Evolutionary conservation across 2,329 filamentous ascomycete species (phyloP).

Genomic region (Calonectria pseudoreteaudii): DNA sequence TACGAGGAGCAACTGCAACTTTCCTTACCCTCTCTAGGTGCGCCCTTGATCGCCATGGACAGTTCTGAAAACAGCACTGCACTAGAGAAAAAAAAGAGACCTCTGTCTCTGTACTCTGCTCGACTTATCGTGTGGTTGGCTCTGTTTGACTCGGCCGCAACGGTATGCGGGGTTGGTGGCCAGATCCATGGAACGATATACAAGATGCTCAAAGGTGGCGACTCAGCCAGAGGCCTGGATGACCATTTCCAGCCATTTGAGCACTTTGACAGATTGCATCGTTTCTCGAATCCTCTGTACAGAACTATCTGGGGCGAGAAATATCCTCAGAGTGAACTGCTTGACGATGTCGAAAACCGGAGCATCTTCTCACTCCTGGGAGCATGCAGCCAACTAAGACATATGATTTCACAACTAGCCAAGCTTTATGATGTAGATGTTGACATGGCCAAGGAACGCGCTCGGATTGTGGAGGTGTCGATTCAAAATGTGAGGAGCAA

Average conservation of each 20-base stretch:
- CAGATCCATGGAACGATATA: slow-evolving; percentile 44
- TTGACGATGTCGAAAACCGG: slow-evolving; percentile 51
- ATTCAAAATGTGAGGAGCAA: slow-evolving; percentile 36
- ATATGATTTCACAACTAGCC: slow-evolving; percentile 46
- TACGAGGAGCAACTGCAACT: slow-evolving; percentile 30
- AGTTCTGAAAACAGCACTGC: not conserved
- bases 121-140: slow-evolving; percentile 50
- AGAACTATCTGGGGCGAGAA: slow-evolving; percentile 47
- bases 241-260: slow-evolving; percentile 27
- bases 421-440: slow-evolving; percentile 28
- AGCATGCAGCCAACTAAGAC: slow-evolving; percentile 46
- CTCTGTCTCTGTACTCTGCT: slow-evolving; percentile 47
- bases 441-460: slow-evolving; percentile 33
- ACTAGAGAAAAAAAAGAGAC: not conserved
- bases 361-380: slow-evolving; percentile 47
- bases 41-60: not conserved
- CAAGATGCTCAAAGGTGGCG: slow-evolving; percentile 7
- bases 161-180: slow-evolving; percentile 48
- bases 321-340: slow-evolving; percentile 49
- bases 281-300: slow-evolving; percentile 49
- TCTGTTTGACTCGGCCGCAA: slow-evolving; percentile 45
- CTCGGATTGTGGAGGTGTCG: slow-evolving; percentile 31
- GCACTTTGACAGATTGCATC: slow-evolving; percentile 45
- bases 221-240: not conserved
- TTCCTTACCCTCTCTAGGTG: not conserved